Evolutionary conservation across 2,329 filamentous ascomycete species (phyloP).

Genomic region (Beauveria australis): DNA sequence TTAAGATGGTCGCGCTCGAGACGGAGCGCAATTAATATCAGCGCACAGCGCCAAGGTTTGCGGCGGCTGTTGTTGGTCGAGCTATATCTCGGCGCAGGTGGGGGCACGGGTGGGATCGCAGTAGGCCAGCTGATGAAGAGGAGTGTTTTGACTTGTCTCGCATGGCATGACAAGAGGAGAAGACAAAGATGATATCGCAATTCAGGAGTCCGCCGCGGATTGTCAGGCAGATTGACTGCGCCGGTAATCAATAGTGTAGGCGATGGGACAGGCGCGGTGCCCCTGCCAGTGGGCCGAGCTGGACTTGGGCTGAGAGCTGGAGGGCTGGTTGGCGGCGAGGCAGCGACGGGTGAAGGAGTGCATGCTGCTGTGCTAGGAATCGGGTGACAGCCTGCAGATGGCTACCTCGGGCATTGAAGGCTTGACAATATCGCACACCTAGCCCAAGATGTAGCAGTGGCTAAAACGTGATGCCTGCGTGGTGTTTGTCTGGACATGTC

Average conservation of each 20-base stretch:
- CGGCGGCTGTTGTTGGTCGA: neutral
- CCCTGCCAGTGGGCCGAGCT: constrained; percentile 6
- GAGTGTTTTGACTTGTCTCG: neutral
- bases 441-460: neutral
- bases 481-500: constrained; percentile 9
- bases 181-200: neutral
- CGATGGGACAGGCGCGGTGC: neutral
- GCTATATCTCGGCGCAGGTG: neutral
- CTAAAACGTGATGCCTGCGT: constrained; percentile 4
- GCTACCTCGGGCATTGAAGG: neutral
- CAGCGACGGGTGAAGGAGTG: neutral
- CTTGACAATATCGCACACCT: neutral
- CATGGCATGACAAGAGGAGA: constrained; percentile 3
- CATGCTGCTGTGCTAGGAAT: neutral
- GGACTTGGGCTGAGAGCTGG: constrained; percentile 7
- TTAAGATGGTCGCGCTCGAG: neutral
- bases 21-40: constrained; percentile 8
- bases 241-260: constrained; percentile 6
- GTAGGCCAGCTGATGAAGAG: neutral
- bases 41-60: constrained; percentile 1
- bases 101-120: neutral
- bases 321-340: constrained; percentile 6
- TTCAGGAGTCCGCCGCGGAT: neutral
- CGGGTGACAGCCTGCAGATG: neutral
- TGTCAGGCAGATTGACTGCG: neutral